Percentiles rank a stretch among this genome's conserved stretches.
Conservation (phyloP, 768 basidiomycete genomes). For the Pulveroboletus sp. region DNA sequence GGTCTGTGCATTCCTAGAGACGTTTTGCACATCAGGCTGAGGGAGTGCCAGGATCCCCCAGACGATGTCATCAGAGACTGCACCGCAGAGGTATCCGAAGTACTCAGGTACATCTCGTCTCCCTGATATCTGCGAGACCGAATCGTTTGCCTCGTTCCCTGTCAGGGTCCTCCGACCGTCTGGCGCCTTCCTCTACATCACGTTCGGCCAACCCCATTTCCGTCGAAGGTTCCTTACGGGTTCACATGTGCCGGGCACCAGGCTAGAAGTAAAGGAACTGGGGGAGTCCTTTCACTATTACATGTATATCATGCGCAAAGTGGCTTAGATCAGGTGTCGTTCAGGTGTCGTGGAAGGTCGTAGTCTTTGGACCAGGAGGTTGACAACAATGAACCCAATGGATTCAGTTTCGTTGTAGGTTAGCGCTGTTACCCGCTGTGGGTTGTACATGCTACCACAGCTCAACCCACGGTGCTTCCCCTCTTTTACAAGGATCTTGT, state of each 20-base stretch:
- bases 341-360: too few relatives aligned
- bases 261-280: constrained; percentile 61
- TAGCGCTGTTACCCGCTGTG: neutral
- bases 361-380: too few relatives aligned
- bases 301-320: constrained; percentile 58
- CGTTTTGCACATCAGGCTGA: neutral
- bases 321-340: constrained; percentile 2
- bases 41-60: constrained; percentile 57
- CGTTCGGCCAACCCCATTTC: constrained; percentile 89
- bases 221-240: constrained; percentile 59
- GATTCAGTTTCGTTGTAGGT: neutral
- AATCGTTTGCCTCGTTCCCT: neutral
- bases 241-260: constrained; percentile 43
- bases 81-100: constrained; percentile 71
- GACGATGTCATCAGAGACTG: constrained; percentile 66
- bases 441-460: neutral
- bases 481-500: too few relatives aligned
- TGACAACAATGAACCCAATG: too few relatives aligned
- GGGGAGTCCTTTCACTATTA: constrained; percentile 85
- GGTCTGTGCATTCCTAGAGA: constrained; percentile 38
- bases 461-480: neutral
- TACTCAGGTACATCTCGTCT: constrained; percentile 46
- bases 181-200: constrained; percentile 72
- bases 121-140: neutral
- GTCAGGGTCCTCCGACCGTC: constrained; percentile 56